Conservation (phyloP, 495 filamentous ascomycete species). For the Penicillium desertorum region DNA sequence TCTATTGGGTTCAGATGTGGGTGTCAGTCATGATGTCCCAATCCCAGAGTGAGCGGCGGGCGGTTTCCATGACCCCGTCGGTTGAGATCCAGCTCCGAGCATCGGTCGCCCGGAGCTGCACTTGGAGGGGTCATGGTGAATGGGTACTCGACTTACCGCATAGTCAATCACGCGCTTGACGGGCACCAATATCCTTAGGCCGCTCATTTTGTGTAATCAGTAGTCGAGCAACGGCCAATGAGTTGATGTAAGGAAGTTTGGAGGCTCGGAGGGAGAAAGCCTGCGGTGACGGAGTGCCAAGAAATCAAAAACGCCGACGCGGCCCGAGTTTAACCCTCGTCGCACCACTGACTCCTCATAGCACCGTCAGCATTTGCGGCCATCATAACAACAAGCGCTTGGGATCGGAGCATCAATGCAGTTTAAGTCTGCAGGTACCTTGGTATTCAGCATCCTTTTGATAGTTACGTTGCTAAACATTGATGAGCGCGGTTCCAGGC, state of each 20-base stretch:
- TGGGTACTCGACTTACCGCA: conserved; percentile 61
- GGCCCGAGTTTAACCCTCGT: conserved; percentile 39
- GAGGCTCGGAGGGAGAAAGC: conserved; percentile 19
- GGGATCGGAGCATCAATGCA: not conserved
- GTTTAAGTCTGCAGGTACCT: not conserved
- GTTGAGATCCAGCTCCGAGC: conserved; percentile 14
- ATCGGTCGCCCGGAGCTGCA: conserved; percentile 9
- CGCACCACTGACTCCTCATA: conserved; percentile 18
- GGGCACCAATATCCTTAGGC: conserved; percentile 86
- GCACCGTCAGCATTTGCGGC: not conserved
- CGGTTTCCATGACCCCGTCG: not conserved
- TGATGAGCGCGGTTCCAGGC: not conserved
- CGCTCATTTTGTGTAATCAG: conserved; percentile 58
- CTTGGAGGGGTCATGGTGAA: not conserved
- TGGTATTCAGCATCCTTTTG: not conserved
- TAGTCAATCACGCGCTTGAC: conserved; percentile 99
- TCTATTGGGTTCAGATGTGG: conserved; percentile 47
- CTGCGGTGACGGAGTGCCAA: conserved; percentile 39
- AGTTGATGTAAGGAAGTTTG: conserved; percentile 14
- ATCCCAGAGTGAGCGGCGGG: not conserved
- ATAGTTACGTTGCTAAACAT: not conserved
- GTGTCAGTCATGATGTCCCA: conserved; percentile 10
- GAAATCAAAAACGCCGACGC: conserved; percentile 36
- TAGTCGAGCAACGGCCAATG: conserved; percentile 13
- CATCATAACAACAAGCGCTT: conserved; percentile 3